phyloP scores from a whole-genome alignment of 2,329 filamentous ascomycete species.

The Colletotrichum limetticola region DNA sequence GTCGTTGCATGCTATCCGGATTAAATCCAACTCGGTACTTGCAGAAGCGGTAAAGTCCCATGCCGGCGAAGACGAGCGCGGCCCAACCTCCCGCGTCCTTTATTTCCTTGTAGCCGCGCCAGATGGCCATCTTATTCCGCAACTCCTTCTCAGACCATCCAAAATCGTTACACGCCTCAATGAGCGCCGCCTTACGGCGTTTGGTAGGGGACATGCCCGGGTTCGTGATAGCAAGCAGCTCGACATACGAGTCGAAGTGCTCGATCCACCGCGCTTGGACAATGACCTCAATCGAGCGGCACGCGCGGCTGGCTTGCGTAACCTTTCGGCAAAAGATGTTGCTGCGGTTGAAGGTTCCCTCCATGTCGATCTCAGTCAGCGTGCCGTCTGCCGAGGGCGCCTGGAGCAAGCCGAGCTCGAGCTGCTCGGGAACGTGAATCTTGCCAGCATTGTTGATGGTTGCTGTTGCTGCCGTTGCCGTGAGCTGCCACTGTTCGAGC shows the following conservation, averaged over 20 bases:
- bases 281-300: conserved; percentile 67
- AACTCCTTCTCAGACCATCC: conserved; percentile 68
- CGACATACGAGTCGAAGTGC: conserved; percentile 62
- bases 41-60: conserved; percentile 69
- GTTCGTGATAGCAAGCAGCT: conserved; percentile 49
- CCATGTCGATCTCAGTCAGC: conserved; percentile 23
- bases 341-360: conserved; percentile 43
- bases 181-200: conserved; percentile 61
- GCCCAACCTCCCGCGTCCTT: conserved; percentile 67
- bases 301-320: conserved; percentile 59
- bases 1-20: conserved; percentile 58
- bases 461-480: conserved; percentile 34
- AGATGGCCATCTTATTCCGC: conserved; percentile 60
- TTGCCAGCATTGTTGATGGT: conserved; percentile 35
- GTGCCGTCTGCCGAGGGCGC: conserved; percentile 26
- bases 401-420: conserved; percentile 27
- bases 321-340: conserved; percentile 46
- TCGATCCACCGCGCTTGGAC: conserved; percentile 68
- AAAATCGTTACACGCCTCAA: conserved; percentile 64
- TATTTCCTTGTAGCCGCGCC: conserved; percentile 69
- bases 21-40: conserved; percentile 67
- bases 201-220: conserved; percentile 56
- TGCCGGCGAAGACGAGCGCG: conserved; percentile 65
- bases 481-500: conserved; percentile 41
- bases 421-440: conserved; percentile 29